phyloP scores from a whole-genome alignment of 2,329 filamentous ascomycete genomes.

The Periconia sp. region DNA sequence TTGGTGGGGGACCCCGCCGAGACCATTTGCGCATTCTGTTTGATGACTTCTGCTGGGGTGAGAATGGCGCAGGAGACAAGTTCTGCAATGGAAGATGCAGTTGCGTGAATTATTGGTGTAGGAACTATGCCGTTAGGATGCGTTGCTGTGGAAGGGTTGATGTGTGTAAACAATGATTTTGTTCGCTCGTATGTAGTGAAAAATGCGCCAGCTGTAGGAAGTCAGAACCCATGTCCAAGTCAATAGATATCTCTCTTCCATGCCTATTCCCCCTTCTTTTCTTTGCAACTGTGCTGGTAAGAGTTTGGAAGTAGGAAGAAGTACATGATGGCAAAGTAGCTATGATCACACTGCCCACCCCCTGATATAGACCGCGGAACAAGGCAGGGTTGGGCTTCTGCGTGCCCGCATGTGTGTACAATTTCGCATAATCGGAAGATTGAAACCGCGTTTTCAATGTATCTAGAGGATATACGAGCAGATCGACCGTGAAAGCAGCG shows the following conservation, averaged over 20 bases:
- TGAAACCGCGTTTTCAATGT: conserved; percentile 87
- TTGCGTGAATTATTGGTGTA: conserved; percentile 69
- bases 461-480: conserved; percentile 84
- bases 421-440: conserved; percentile 70
- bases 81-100: conserved; percentile 76
- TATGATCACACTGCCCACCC: conserved; percentile 69
- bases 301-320: not conserved
- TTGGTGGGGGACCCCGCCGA: conserved; percentile 40
- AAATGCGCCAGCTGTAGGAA: conserved; percentile 70
- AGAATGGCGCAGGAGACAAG: conserved; percentile 83
- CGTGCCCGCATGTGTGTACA: conserved; percentile 63
- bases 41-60: conserved; percentile 86
- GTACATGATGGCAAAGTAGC: conserved; percentile 84
- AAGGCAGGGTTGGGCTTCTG: conserved; percentile 58
- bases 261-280: conserved; percentile 14
- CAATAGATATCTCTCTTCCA: not conserved
- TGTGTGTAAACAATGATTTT: conserved; percentile 62
- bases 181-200: conserved; percentile 86
- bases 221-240: conserved; percentile 4
- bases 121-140: conserved; percentile 55
- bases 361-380: conserved; percentile 81
- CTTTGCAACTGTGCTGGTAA: not conserved
- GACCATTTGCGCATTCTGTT: conserved; percentile 91
- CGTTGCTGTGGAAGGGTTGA: conserved; percentile 47
- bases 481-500: conserved; percentile 82